Evolutionary conservation across 176 grass and related monocot species (phyloP), one percentile per base, ranked within the genome.

Genomic region (Otatea glauca): DNA sequence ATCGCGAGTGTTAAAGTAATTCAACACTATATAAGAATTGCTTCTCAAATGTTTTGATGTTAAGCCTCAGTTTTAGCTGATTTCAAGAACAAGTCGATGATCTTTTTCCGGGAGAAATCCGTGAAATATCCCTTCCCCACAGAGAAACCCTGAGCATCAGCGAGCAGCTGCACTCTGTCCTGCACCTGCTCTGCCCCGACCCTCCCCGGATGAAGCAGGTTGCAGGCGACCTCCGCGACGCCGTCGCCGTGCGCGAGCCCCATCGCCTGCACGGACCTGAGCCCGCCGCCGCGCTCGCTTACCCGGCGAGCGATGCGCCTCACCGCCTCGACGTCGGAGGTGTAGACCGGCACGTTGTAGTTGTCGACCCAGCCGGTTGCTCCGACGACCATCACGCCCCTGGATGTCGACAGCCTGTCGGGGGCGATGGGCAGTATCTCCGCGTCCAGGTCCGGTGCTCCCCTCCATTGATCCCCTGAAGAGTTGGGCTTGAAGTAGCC

Each of bases 401-500:
- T 93, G 23, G 91, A 82, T 37, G 38, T 56, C 12, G 70, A 58
- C 43, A 84, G 5, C 21, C 68, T 49, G 72, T 98, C 91, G 0
- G 95, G 92, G 16, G 65, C 51, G 65, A 90, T 39, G 9, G 62
- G 63, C 24, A 91, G 83, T 0, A 77, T 12, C 10, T 71, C 42
- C 4, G 53, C 12, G 16, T 34, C 76, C 48, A 81, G 75, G n/a
- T n/a, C n/a, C n/a, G n/a, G n/a, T 34, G 84, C 67, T 34, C 96
- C 87, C 12, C n/a, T 56, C 96, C 91, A 95, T 48, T 86, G 85
- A 24, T 67, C 43, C 48, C 83, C 83, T 17, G 86, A 54, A 16
- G 87, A 91, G 79, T 84, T 93, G 67, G 95, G 83, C 66, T 42
- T 88, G 92, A 95, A 98, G 87, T 98, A 98, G 68, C 82, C 89